phyloP scores from a whole-genome alignment of 306 rosid species.

The Canavalia gladiata region DNA sequence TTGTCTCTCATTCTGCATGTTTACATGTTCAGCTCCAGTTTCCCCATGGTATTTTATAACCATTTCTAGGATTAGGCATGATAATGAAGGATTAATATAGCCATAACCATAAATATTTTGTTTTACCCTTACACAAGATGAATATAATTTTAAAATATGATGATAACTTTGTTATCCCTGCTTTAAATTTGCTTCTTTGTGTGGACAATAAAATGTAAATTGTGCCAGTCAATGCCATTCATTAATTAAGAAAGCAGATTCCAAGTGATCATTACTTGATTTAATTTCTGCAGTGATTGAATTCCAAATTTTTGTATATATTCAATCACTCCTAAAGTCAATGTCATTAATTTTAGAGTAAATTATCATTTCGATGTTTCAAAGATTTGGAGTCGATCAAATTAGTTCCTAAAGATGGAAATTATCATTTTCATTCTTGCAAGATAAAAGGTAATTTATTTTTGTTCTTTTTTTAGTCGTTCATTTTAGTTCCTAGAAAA shows the following conservation, averaged over 20 bases:
- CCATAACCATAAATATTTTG: slow-evolving; percentile 3
- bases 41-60: neutral
- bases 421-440: too few species aligned
- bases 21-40: neutral
- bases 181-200: neutral
- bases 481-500: too few species aligned
- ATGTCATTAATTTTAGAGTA: too few species aligned
- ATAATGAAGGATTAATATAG: slow-evolving; percentile 1
- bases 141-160: slow-evolving; percentile 3
- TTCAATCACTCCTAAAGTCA: neutral
- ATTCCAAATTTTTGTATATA: neutral
- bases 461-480: too few species aligned
- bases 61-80: neutral
- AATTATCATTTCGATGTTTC: too few species aligned
- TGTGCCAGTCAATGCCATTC: neutral
- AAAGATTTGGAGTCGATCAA: too few species aligned
- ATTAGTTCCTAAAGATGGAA: too few species aligned
- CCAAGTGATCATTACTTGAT: neutral
- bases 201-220: neutral
- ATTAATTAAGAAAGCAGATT: neutral
- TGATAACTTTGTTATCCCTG: neutral
- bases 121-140: neutral
- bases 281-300: neutral
- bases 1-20: slow-evolving; percentile 4
- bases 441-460: too few species aligned